Percentiles rank a stretch among this genome's conserved stretches.
These are phyloP conservation scores for Scleromitrula shiraiana DNA, from an alignment of 2,329 filamentous ascomycete genomes.

Conservation along the genomic window DNA sequence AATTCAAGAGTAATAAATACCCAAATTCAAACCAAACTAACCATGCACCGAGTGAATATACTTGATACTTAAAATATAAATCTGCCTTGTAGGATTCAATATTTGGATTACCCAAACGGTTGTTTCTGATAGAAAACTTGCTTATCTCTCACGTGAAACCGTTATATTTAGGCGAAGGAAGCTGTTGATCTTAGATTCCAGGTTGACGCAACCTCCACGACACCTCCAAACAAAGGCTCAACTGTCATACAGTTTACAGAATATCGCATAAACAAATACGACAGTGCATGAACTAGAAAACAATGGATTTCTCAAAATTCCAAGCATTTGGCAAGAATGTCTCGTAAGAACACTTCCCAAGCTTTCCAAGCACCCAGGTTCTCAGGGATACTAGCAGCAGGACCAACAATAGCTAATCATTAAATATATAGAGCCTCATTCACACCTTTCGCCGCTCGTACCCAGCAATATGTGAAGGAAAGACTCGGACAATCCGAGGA, in stretches of 20 bases:
- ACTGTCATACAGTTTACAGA: not conserved
- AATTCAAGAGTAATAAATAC: no score
- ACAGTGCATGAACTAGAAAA: constrained; percentile 8
- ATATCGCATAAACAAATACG: not conserved
- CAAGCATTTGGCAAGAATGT: constrained; percentile 64
- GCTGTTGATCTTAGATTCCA: not conserved
- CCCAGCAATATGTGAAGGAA: constrained; percentile 96
- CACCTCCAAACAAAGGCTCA: constrained; percentile 8
- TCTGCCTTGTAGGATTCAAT: no score
- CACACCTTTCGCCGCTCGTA: constrained; percentile 87
- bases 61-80: no score
- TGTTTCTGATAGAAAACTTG: no score
- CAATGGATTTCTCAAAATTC: constrained; percentile 55
- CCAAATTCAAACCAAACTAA: no score
- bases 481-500: constrained; percentile 92
- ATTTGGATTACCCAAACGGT: no score
- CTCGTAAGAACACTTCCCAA: constrained; percentile 39
- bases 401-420: constrained; percentile 29
- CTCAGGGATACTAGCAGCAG: not conserved
- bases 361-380: constrained; percentile 20
- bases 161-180: not conserved
- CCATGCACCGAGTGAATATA: no score
- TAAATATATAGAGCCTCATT: constrained; percentile 63
- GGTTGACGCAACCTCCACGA: not conserved
- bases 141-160: not conserved